A percentile compares a stretch with the other conserved stretches of the same genome.
phyloP scores from a whole-genome alignment of 805 yeast species.

The Yarrowia sp. region DNA sequence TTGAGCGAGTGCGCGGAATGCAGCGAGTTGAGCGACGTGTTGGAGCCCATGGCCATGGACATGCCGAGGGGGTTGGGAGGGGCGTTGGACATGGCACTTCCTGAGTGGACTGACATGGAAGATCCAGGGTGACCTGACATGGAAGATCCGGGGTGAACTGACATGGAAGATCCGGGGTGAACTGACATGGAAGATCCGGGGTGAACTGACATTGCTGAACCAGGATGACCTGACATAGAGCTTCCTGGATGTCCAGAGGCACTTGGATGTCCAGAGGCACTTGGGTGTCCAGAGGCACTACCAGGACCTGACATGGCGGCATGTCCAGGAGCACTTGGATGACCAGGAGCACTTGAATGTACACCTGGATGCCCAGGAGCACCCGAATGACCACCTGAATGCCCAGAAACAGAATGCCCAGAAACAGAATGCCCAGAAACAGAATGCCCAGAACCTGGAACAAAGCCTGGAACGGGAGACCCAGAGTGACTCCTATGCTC shows the following conservation, averaged over 20 bases:
- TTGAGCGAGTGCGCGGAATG: not conserved
- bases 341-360: too few relatives aligned
- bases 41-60: conserved; percentile 18
- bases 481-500: not conserved
- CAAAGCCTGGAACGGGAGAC: not conserved
- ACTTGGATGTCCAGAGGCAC: too few relatives aligned
- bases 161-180: too few relatives aligned
- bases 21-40: conserved; percentile 6
- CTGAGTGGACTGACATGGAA: too few relatives aligned
- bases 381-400: not conserved
- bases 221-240: not conserved
- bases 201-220: too few relatives aligned
- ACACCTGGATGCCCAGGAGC: too few relatives aligned
- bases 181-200: too few relatives aligned
- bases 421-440: not conserved
- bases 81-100: too few relatives aligned
- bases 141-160: too few relatives aligned
- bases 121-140: too few relatives aligned
- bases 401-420: not conserved
- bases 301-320: not conserved
- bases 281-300: not conserved
- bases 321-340: too few relatives aligned
- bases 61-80: not conserved
- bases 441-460: not conserved
- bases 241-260: not conserved